phyloP scores from a whole-genome alignment of 208 protist genomes.

The Naegleria fowleri region DNA sequence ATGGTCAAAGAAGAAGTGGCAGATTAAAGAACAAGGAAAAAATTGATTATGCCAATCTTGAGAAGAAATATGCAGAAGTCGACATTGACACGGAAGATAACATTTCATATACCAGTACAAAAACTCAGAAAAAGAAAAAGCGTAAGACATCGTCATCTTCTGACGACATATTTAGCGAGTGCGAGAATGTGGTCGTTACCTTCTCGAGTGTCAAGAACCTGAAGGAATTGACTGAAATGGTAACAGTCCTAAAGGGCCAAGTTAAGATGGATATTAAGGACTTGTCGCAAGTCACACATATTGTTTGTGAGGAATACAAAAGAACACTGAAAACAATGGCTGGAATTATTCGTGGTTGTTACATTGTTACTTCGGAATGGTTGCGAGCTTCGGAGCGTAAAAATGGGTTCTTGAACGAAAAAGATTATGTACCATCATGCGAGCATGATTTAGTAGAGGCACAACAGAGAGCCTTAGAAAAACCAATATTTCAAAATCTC shows the following conservation, averaged over 20 bases:
- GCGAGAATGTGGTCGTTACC: too few relatives aligned
- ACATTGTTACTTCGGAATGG: background rate
- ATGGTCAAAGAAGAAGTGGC: background rate
- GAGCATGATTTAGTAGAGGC: background rate
- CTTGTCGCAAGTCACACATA: background rate
- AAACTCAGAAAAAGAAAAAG: too few relatives aligned
- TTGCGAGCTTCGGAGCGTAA: background rate
- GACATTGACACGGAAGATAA: background rate
- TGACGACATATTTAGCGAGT: too few relatives aligned
- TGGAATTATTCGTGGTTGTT: background rate
- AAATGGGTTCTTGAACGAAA: background rate
- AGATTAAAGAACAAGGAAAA: background rate
- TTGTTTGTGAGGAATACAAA: background rate
- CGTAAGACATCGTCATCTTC: too few relatives aligned
- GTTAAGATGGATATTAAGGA: background rate
- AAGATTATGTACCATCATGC: background rate
- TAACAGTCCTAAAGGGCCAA: background rate
- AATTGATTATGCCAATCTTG: background rate
- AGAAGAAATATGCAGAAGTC: background rate
- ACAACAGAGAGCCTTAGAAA: background rate
- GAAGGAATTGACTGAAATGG: too few relatives aligned
- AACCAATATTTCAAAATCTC: background rate
- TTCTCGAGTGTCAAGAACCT: too few relatives aligned
- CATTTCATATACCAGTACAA: too few relatives aligned
- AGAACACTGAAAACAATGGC: background rate